Evolutionary conservation across 106 monocot genomes (phyloP).

Genomic region (Apostasia ramifera): DNA sequence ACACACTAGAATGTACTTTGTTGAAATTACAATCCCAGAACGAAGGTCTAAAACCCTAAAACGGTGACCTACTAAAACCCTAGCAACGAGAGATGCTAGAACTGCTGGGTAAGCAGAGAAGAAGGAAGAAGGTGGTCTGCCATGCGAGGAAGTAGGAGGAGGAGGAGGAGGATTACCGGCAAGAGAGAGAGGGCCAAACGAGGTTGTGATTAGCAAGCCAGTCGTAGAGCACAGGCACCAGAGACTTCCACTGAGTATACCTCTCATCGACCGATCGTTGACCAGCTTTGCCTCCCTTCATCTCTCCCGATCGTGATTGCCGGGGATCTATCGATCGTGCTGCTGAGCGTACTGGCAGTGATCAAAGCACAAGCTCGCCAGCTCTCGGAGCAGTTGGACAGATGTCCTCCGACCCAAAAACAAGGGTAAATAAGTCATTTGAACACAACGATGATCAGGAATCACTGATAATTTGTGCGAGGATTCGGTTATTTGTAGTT

Average conservation of each 20-base stretch:
- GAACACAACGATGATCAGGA: no score
- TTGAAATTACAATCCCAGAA: background rate
- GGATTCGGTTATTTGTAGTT: no score
- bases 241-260: conserved; percentile 92
- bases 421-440: no score
- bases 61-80: background rate
- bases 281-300: conserved; percentile 45
- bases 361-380: no score
- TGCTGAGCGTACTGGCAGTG: no score
- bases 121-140: background rate
- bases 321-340: background rate
- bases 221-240: conserved; percentile 97
- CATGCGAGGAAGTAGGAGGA: background rate
- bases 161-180: conserved; percentile 40
- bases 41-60: background rate
- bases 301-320: conserved; percentile 12
- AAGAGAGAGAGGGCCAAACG: conserved; percentile 95
- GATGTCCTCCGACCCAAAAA: no score
- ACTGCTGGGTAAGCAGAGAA: background rate
- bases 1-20: no score
- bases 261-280: conserved; percentile 60
- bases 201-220: conserved; percentile 99
- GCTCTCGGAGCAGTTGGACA: no score
- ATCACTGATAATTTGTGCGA: no score
- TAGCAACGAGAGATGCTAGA: background rate